Evolutionary conservation across 495 filamentous ascomycete species (phyloP), one percentile per base, ranked within the genome.

Genomic region (Neurospora pannonica): DNA sequence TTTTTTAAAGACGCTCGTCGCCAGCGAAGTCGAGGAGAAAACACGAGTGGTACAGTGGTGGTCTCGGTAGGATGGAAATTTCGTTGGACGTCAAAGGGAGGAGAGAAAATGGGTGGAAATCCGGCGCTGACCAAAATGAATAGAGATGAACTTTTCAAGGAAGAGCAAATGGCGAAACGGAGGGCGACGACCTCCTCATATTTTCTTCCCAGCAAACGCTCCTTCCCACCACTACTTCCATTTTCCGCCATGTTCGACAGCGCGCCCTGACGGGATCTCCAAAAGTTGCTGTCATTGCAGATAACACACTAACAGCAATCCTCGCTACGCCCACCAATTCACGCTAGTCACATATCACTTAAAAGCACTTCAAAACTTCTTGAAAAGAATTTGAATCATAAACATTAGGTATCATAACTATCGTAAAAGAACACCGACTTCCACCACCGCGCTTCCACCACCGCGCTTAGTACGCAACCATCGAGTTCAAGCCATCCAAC

Each of bases 401-500:
- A 34, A 62, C 54, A 62, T 62, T 62, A 62, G 54, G 54, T 62
- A 62, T 62, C 54, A 62, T 62, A 62, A 62, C 13, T 67, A 67
- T 67, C 28, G 3, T 67, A 34, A 60, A 11, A 28, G 11, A 28
- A 60, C 21, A 28, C 11, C 24, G 0, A 2, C 28, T 31, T 8
- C 28, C 28, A 17, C 28, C 28, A 17, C 24, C 0, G 13, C 54
- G 19, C 42, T 71, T 81, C 28, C 28, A 17, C 28, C 28, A 17
- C 24, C 0, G 13, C 54, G 19, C 42, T 71, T 81, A 87, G 71
- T 84, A 86, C 8, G 85, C 85, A 71, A 88, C 83, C 79, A 82
- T 76, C 24, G 42, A 75, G 60, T 82, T 83, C 75, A 94, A 81
- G 0, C 92, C 92, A 78, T 92, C 88, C 83, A 93, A 60, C 86